phyloP scores from a whole-genome alignment of 1,139 yeast species.

The Debaryomyces psychrophilus region DNA sequence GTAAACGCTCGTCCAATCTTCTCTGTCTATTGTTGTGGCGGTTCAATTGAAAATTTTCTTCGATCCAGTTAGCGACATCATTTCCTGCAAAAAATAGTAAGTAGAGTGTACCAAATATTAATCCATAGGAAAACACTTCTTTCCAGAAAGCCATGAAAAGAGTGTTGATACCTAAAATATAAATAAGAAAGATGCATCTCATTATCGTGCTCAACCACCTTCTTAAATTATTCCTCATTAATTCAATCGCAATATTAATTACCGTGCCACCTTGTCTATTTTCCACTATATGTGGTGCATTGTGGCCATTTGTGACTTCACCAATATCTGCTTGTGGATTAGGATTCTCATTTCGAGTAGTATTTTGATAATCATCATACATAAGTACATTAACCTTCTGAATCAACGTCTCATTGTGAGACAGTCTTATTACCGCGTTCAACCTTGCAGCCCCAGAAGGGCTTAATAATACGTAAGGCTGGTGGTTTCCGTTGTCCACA shows the following conservation, averaged over 20 bases:
- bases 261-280: neutral
- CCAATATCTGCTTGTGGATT: neutral
- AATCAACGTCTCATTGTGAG: slow-evolving; percentile 20
- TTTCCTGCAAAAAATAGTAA: slow-evolving; percentile 20
- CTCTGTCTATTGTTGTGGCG: slow-evolving; percentile 2
- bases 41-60: slow-evolving; percentile 7
- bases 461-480: slow-evolving; percentile 45
- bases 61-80: slow-evolving; percentile 19
- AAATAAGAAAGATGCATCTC: slow-evolving; percentile 15
- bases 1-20: slow-evolving; percentile 9
- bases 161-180: slow-evolving; percentile 17
- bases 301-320: neutral
- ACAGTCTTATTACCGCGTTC: slow-evolving; percentile 18
- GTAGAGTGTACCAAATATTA: slow-evolving; percentile 14
- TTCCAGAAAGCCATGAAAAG: slow-evolving; percentile 16
- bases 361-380: slow-evolving; percentile 13
- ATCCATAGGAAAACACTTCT: slow-evolving; percentile 5
- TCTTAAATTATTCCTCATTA: slow-evolving; percentile 4
- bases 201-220: slow-evolving; percentile 10
- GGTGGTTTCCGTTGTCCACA: slow-evolving; percentile 36
- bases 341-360: neutral
- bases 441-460: slow-evolving; percentile 39
- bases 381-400: slow-evolving; percentile 28
- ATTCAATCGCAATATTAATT: slow-evolving; percentile 2
- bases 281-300: neutral